Conservation (phyloP, 345 rosid species). For the Dovyalis caffra region DNA sequence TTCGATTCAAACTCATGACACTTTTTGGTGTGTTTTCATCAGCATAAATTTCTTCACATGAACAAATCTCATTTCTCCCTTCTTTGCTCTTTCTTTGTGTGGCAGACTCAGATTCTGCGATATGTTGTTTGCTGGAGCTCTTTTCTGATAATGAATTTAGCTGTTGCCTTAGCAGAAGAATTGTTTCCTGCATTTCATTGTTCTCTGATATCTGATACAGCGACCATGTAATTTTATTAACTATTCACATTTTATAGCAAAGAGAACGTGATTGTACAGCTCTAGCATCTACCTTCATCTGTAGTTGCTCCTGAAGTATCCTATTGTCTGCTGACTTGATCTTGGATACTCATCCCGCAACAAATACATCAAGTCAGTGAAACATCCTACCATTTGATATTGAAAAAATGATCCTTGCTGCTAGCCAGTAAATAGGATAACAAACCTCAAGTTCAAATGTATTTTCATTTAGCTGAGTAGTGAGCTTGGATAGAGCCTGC, state of each 20-base stretch:
- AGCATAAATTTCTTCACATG: slow-evolving; percentile 37
- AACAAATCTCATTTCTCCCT: slow-evolving; percentile 24
- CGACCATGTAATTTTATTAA: slow-evolving; percentile 3
- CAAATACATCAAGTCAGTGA: slow-evolving; percentile 20
- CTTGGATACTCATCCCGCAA: slow-evolving; percentile 36
- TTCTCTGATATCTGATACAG: slow-evolving; percentile 52
- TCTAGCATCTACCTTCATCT: slow-evolving; percentile 49
- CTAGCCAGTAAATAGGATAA: slow-evolving; percentile 20
- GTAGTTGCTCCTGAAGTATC: slow-evolving; percentile 67
- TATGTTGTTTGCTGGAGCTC: slow-evolving; percentile 24
- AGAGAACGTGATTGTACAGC: slow-evolving; percentile 4
- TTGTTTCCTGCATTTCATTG: slow-evolving; percentile 60
- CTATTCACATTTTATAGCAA: background rate
- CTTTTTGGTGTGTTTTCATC: slow-evolving; percentile 59
- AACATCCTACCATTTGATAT: background rate
- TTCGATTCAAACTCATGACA: slow-evolving; percentile 60
- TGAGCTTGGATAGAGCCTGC: slow-evolving; percentile 56
- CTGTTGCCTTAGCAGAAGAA: slow-evolving; percentile 54
- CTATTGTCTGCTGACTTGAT: slow-evolving; percentile 70
- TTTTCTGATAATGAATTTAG: slow-evolving; percentile 34
- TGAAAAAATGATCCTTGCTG: background rate
- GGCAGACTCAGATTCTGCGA: slow-evolving; percentile 30
- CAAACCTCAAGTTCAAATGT: slow-evolving; percentile 74
- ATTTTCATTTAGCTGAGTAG: slow-evolving; percentile 56
- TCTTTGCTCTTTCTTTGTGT: slow-evolving; percentile 11